Percentiles rank a stretch among this genome's conserved stretches.
Evolutionary conservation across 2,329 filamentous ascomycete genomes (phyloP).

Genomic region (Pseudocercospora eumusae): DNA sequence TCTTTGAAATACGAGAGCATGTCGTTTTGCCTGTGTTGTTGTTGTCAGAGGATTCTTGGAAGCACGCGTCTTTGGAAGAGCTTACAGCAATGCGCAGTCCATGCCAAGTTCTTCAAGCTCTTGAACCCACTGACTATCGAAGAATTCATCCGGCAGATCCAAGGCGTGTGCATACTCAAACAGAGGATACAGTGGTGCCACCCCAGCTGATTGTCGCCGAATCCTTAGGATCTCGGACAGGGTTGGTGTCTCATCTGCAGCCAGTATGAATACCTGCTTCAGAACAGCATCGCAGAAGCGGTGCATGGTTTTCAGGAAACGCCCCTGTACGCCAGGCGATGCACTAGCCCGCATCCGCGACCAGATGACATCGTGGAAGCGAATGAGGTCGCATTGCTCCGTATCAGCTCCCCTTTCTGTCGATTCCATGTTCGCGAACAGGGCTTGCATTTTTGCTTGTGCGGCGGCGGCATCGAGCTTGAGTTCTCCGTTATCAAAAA

Average conservation of each 20-base stretch:
- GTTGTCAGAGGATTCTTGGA: no score
- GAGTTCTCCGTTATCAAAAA: conserved; percentile 15
- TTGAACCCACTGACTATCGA: not conserved
- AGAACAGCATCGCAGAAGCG: conserved; percentile 3
- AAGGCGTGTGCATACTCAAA: not conserved
- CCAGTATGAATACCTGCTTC: not conserved
- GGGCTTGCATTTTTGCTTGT: conserved; percentile 1
- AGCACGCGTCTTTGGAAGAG: no score
- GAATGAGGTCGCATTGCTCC: conserved; percentile 2
- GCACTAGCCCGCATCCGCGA: not conserved
- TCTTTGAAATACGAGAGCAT: conserved; percentile 7
- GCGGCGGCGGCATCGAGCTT: not conserved
- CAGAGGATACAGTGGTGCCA: not conserved
- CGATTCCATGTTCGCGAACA: not conserved
- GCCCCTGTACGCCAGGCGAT: not conserved
- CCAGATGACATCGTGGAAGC: conserved; percentile 2
- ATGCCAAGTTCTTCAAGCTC: conserved; percentile 3
- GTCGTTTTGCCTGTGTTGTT: not conserved
- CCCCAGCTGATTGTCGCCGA: not conserved
- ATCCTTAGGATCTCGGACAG: not conserved
- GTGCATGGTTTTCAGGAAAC: not conserved
- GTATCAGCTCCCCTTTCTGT: not conserved
- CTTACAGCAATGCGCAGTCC: conserved; percentile 6
- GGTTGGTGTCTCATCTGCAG: not conserved
- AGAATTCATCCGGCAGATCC: conserved; percentile 1